Evolutionary conservation across 768 basidiomycete species (phyloP).

Genomic region (Trametes meyenii): DNA sequence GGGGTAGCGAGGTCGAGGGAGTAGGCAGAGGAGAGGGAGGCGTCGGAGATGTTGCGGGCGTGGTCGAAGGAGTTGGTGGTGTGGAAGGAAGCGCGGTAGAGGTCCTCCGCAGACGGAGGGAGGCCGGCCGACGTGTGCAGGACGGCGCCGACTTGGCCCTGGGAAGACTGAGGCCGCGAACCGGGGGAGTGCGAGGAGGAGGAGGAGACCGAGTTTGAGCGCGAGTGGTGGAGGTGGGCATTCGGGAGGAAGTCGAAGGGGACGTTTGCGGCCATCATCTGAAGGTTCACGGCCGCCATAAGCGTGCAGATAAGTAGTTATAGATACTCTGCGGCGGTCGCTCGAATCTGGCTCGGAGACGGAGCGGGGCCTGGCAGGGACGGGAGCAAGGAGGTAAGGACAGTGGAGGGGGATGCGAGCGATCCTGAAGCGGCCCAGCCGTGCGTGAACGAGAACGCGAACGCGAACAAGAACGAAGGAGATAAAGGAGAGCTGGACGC

Average conservation of each 20-base stretch:
- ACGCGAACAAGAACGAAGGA: slow-evolving; percentile 17
- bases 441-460: slow-evolving; percentile 27
- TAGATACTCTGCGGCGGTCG: slow-evolving; percentile 19
- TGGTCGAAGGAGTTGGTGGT: slow-evolving; percentile 51
- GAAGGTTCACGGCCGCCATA: slow-evolving; percentile 77
- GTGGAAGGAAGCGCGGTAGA: slow-evolving; percentile 70
- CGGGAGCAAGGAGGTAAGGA: slow-evolving; percentile 37
- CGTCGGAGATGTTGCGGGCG: slow-evolving; percentile 43
- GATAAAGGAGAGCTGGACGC: slow-evolving; percentile 19
- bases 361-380: slow-evolving; percentile 13
- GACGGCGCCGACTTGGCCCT: slow-evolving; percentile 48
- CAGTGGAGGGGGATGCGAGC: slow-evolving; percentile 39
- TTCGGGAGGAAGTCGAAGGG: slow-evolving; percentile 73
- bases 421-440: slow-evolving; percentile 60
- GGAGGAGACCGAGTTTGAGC: slow-evolving; percentile 79
- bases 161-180: slow-evolving; percentile 80
- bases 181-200: slow-evolving; percentile 71
- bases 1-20: slow-evolving; percentile 48
- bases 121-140: slow-evolving; percentile 54
- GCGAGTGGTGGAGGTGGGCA: slow-evolving; percentile 61
- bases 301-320: slow-evolving; percentile 27
- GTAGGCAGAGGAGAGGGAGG: slow-evolving; percentile 47
- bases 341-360: slow-evolving; percentile 3
- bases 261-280: slow-evolving; percentile 67
- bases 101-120: slow-evolving; percentile 62